Base-by-base conservation (phyloP, 306 rosid species). In the Medicago truncatula region DNA sequence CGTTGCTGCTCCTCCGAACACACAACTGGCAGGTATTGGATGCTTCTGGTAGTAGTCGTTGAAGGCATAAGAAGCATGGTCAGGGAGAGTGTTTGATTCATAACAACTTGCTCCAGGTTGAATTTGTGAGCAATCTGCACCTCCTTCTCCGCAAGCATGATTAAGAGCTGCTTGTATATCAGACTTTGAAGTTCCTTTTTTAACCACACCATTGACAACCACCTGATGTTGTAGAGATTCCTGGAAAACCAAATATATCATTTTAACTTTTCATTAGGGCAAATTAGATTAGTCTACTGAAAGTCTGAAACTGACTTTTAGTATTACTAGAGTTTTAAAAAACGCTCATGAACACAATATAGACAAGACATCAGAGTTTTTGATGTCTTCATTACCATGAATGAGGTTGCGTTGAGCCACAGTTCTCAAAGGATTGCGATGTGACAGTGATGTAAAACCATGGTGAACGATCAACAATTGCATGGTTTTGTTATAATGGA, bases 41-140 rank as follows among this genome's bases (percentile, higher is more conserved):
- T 95, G 88, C 91, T 86, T 92, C 67, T 90, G 92, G 86, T 89
- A 95, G 79, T 90, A 95, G 63, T 78, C 73, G 66, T 95, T 92
- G 89, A 95, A 95, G 66, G 97, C 99, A 71, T 86, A 95, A 67
- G 97, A 90, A 78, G 99, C 99, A 15, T 95, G 99, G 72, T 89
- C 90, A 4, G 78, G 87, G 12, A 86, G 13, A 5, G 89, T 92
- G 81, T 86, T 90, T 11, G 97, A 97, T 31, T 89, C 79, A 82
- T 87, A 95, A 80, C 97, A 95, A 68, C 80, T 84, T 61, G 87
- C 89, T 16, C 99, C 91, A 11, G 82, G 11, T 73, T 92, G 96
- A 81, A 95, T 7, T 38, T 85, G 81, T 7, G 96, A 84, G 72
- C 98, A 95, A 75, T 92, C 97, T 70, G 97, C 86, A 52, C 92